These are phyloP conservation scores for Penicillium goetzii DNA, from an alignment of 495 filamentous ascomycete genomes.

Conservation along the genomic window DNA sequence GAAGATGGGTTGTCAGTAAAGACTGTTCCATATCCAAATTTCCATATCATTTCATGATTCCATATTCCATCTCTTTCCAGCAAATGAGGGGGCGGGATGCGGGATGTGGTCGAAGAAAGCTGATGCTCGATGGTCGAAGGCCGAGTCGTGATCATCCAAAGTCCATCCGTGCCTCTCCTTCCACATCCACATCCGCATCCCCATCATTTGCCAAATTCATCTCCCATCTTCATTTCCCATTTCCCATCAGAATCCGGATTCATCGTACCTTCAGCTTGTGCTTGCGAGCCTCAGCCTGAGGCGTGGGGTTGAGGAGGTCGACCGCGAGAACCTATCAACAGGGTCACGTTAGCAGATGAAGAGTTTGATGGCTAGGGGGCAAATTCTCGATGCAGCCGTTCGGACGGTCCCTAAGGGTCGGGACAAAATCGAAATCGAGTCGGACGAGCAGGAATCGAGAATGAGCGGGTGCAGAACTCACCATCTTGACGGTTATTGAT, in stretches of 20 bases:
- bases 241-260: constrained; percentile 16
- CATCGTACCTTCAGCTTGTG: constrained; percentile 97
- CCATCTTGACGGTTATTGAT: constrained; percentile 57
- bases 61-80: constrained; percentile 5
- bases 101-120: not conserved
- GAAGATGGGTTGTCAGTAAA: constrained; percentile 14
- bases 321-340: constrained; percentile 92
- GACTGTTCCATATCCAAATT: not conserved
- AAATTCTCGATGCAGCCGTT: not conserved
- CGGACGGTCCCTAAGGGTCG: not conserved
- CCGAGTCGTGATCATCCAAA: not conserved
- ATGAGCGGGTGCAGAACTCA: constrained; percentile 33
- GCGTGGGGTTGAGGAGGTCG: constrained; percentile 98
- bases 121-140: constrained; percentile 11
- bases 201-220: constrained; percentile 11
- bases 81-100: not conserved
- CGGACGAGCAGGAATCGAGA: constrained; percentile 7
- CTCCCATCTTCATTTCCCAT: constrained; percentile 18
- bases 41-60: not conserved
- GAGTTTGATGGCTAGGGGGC: constrained; percentile 10
- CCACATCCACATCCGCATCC: constrained; percentile 10
- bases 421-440: not conserved
- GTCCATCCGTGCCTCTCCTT: constrained; percentile 2
- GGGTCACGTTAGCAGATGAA: constrained; percentile 26
- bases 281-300: constrained; percentile 93